Evolutionary conservation across 257 asterid genomes (phyloP), one percentile per base, ranked within the genome.

Genomic region (Datura wrightii): DNA sequence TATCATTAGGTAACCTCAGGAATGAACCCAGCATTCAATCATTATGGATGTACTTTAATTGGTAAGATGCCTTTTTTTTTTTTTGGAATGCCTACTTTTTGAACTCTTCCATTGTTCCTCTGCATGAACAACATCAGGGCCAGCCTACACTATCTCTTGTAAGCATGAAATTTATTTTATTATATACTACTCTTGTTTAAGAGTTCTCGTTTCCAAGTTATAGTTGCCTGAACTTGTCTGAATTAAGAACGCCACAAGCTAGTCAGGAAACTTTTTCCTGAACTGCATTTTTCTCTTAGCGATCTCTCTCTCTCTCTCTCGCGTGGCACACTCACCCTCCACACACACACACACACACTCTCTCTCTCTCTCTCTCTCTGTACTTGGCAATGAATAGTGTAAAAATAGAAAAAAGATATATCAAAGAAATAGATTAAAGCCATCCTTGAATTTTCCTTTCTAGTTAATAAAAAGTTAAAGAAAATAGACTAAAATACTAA

Each of bases 1-100:
- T 37, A 19, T 74, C 42, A 24, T 63, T 72, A 93, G 98, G 98
- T 95, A 80, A 92, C 98, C 85, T 95, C 98, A 60, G 98, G 98
- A 92, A 95, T 94, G 98, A 94, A 90, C 90, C 98, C 98, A 79
- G 86, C 90, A 79, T 94, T 95, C 89, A 95, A 95, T 89, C 94
- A 83, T 72, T 90, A 89, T 85, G 98, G 98, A 80, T 95, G 96
- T 82, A 92, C 94, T 87, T 89, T 94, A 80, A 92, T 95, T 65
- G 98, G 98, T 95, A 88, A 87, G 88, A 37, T 83, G 48, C 5
- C 48, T 50, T 14, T 9, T 62, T 8, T 5, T 34, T 9, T 82
- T 74, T 60, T 8, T 16, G 48, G 60, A 46, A 48, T 48, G 14
- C 60, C 13, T 74, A 52, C 44, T 14, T 15, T 8, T 5, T 50